Evolutionary conservation across 2,329 filamentous ascomycete species (phyloP).

Genomic region (Microsporum ferrugineum): DNA sequence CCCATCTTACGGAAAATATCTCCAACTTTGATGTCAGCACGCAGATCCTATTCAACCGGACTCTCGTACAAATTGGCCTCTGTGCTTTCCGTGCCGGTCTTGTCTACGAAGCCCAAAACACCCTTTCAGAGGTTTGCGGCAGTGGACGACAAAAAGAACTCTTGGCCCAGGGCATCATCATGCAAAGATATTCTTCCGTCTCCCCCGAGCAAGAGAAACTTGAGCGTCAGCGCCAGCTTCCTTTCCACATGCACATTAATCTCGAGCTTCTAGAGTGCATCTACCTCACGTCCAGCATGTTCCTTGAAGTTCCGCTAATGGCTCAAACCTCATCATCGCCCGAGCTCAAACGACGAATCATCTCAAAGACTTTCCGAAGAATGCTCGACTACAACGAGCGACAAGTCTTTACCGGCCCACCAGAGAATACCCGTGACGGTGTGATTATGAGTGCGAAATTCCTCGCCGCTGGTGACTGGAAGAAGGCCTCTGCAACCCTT

Average conservation of each 20-base stretch:
- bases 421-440: conserved; percentile 97
- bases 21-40: conserved; percentile 91
- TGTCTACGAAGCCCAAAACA: conserved; percentile 95
- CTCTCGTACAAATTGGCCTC: conserved; percentile 91
- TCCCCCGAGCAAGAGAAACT: conserved; percentile 95
- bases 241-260: conserved; percentile 99
- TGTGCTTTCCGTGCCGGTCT: conserved; percentile 96
- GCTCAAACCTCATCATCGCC: conserved; percentile 94
- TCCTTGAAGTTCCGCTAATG: conserved; percentile 91
- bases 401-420: conserved; percentile 96
- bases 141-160: conserved; percentile 97
- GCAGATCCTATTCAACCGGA: conserved; percentile 97
- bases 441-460: conserved; percentile 99
- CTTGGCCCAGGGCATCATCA: conserved; percentile 93
- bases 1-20: conserved; percentile 94
- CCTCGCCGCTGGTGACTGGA: conserved; percentile 93
- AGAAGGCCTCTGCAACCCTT: conserved; percentile 86
- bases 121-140: conserved; percentile 94
- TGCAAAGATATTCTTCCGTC: conserved; percentile 92
- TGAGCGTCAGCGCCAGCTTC: conserved; percentile 91
- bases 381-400: conserved; percentile 99
- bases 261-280: conserved; percentile 95
- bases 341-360: conserved; percentile 92
- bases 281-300: conserved; percentile 98
- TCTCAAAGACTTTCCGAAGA: conserved; percentile 98